These are phyloP conservation scores for Dactylorhiza incarnata DNA, from an alignment of 106 monocot genomes.

Conservation along the genomic window DNA sequence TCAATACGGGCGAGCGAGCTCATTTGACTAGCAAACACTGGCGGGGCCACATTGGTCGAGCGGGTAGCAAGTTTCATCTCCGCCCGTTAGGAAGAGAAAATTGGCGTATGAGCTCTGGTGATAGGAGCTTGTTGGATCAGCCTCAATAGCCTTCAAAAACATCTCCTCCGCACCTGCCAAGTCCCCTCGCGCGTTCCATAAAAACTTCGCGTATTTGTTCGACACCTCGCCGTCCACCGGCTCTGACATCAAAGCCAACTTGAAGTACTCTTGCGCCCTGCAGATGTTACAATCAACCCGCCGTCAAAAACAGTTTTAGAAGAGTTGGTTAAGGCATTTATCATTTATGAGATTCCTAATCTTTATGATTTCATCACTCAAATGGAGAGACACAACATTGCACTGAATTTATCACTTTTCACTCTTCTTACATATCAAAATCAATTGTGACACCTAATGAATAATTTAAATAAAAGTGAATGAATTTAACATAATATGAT, in stretches of 20 bases:
- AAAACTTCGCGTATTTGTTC: slow-evolving; percentile 56
- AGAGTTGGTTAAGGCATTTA: background rate
- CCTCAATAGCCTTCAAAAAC: slow-evolving; percentile 46
- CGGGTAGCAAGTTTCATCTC: slow-evolving; percentile 43
- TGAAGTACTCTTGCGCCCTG: slow-evolving; percentile 65
- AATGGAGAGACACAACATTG: background rate
- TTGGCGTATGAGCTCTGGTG: slow-evolving; percentile 41
- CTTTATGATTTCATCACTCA: background rate
- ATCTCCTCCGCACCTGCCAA: slow-evolving; percentile 54
- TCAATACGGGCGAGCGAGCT: background rate
- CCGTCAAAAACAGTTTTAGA: too few relatives aligned
- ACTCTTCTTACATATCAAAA: too few relatives aligned
- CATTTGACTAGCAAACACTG: background rate
- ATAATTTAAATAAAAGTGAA: too few relatives aligned
- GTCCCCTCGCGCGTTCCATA: slow-evolving; percentile 62
- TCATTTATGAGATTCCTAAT: background rate
- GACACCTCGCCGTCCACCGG: slow-evolving; percentile 53
- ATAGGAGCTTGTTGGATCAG: slow-evolving; percentile 24
- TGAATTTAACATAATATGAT: too few relatives aligned
- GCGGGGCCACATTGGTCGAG: slow-evolving; percentile 1
- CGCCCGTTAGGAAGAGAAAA: slow-evolving; percentile 50
- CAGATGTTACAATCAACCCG: background rate
- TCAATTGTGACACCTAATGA: too few relatives aligned
- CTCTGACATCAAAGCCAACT: slow-evolving; percentile 32
- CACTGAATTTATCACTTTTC: too few relatives aligned